Evolutionary conservation across 148 eudicot genomes (phyloP).

Genomic region (Dianthus caryophyllus): DNA sequence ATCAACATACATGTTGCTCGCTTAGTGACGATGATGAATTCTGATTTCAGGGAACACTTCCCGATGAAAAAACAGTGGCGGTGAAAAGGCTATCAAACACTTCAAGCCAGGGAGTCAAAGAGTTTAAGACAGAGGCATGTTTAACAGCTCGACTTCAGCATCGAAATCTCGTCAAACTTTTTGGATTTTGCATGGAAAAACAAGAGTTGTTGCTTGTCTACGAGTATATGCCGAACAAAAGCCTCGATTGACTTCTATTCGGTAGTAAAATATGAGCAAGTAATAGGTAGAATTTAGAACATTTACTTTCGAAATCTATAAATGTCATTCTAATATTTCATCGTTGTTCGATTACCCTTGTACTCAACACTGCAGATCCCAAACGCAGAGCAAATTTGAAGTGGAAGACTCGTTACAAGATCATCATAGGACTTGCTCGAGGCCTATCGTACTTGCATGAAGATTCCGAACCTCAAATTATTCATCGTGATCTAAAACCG

Average conservation of each 20-base stretch:
- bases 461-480: constrained; percentile 25
- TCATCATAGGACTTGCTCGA: constrained; percentile 28
- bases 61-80: constrained; percentile 15
- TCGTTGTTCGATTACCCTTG: background rate
- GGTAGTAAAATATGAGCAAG: background rate
- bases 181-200: constrained; percentile 19
- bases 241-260: constrained; percentile 18
- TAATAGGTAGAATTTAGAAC: background rate
- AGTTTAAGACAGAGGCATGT: constrained; percentile 18
- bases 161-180: constrained; percentile 22
- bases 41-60: constrained; percentile 18
- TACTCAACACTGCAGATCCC: background rate
- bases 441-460: constrained; percentile 33
- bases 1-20: background rate
- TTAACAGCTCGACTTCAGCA: constrained; percentile 24
- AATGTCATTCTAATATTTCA: background rate
- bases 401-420: constrained; percentile 32
- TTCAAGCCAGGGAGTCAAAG: constrained; percentile 17
- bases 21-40: background rate
- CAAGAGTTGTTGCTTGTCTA: constrained; percentile 22
- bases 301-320: background rate
- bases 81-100: constrained; percentile 20
- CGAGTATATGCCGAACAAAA: constrained; percentile 17
- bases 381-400: constrained; percentile 11
- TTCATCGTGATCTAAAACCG: constrained; percentile 38